Conservation (phyloP, 192 early-diverging fungal species). For the Thoreauomyces humboldtii region DNA sequence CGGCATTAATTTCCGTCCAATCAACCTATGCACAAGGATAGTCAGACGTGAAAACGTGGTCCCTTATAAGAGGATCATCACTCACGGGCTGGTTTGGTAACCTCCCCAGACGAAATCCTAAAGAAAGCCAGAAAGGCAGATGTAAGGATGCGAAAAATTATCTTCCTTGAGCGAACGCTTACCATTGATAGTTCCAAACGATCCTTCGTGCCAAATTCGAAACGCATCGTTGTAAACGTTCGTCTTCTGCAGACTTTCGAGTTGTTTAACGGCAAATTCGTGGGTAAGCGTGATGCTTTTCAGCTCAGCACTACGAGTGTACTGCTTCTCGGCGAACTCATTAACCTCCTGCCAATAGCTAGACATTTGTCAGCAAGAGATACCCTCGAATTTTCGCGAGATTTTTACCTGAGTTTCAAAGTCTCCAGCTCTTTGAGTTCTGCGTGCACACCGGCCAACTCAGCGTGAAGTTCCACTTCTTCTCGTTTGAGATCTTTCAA, state of each 20-base stretch:
- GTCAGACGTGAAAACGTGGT: neutral
- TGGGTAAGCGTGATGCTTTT: constrained; percentile 77
- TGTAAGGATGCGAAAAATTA: neutral
- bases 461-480: constrained; percentile 49
- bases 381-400: neutral
- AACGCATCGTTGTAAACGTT: constrained; percentile 96
- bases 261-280: constrained; percentile 70
- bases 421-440: constrained; percentile 34
- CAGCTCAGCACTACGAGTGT: constrained; percentile 68
- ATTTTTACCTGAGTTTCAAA: constrained; percentile 51
- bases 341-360: constrained; percentile 67
- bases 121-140: neutral
- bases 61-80: too few species aligned
- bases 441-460: constrained; percentile 26
- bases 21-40: constrained; percentile 59
- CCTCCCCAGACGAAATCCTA: constrained; percentile 79
- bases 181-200: constrained; percentile 91
- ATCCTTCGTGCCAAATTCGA: constrained; percentile 79
- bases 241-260: constrained; percentile 83
- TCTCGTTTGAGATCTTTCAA: constrained; percentile 57
- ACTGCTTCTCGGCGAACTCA: constrained; percentile 60
- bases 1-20: constrained; percentile 96
- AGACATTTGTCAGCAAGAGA: neutral
- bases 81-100: constrained; percentile 66
- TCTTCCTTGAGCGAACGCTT: neutral